Conservation (phyloP, 345 rosid genomes). For the Syzygium jambos region DNA sequence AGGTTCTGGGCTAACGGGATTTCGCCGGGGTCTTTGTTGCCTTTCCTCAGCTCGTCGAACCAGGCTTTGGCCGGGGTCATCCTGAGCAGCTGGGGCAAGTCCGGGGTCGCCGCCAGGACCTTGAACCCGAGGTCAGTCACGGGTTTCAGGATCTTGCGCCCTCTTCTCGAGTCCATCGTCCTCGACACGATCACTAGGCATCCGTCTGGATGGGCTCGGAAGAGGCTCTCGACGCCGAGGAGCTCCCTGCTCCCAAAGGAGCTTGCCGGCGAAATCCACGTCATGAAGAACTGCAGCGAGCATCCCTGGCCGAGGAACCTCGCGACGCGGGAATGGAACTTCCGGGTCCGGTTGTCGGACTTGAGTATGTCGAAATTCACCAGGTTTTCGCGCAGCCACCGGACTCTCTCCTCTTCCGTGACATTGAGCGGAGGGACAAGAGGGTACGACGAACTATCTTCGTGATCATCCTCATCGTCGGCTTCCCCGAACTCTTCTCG, state of each 20-base stretch:
- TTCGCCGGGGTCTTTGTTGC: conserved; percentile 64
- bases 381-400: conserved; percentile 39
- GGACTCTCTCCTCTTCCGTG: conserved; percentile 34
- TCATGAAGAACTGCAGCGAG: conserved; percentile 65
- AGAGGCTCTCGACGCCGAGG: conserved; percentile 50
- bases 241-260: conserved; percentile 46
- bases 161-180: conserved; percentile 49
- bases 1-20: conserved; percentile 70
- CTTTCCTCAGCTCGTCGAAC: conserved; percentile 49
- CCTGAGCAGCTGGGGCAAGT: conserved; percentile 40
- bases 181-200: conserved; percentile 63
- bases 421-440: conserved; percentile 33
- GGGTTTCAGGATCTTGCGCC: conserved; percentile 47
- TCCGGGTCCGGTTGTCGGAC: conserved; percentile 31
- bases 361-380: conserved; percentile 33
- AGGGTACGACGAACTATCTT: conserved; percentile 5
- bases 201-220: conserved; percentile 52
- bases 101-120: conserved; percentile 50
- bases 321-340: conserved; percentile 42
- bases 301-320: conserved; percentile 40
- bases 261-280: conserved; percentile 63
- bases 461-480: neutral
- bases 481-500: conserved; percentile 8
- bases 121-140: conserved; percentile 35
- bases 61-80: conserved; percentile 68